Conservation (phyloP, 2,329 filamentous ascomycete genomes). For the Sporothrix dimorphospora region DNA sequence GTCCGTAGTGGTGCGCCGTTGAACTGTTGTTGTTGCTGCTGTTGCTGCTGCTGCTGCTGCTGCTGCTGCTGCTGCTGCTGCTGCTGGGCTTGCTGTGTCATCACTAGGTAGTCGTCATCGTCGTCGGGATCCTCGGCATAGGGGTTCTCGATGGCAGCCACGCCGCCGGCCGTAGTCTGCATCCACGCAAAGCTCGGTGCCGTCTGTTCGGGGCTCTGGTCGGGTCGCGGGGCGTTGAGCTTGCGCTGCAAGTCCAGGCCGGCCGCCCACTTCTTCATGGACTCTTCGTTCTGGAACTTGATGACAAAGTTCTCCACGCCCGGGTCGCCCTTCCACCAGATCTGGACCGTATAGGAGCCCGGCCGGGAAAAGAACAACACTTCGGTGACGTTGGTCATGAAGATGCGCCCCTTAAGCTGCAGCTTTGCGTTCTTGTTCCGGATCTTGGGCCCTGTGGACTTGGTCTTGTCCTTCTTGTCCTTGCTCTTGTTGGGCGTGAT, state of each 20-base stretch:
- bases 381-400: constrained; percentile 98
- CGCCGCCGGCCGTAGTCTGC: constrained; percentile 58
- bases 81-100: constrained; percentile 42
- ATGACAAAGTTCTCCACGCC: constrained; percentile 96
- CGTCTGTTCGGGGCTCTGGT: constrained; percentile 50
- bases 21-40: constrained; percentile 44
- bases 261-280: constrained; percentile 87
- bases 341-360: constrained; percentile 88
- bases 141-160: constrained; percentile 72
- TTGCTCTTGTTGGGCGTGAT: constrained; percentile 81
- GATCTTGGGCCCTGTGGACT: constrained; percentile 58
- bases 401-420: constrained; percentile 94
- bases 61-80: constrained; percentile 43
- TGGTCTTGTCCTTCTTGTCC: constrained; percentile 71
- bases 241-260: constrained; percentile 78
- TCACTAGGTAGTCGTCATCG: constrained; percentile 59
- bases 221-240: constrained; percentile 56
- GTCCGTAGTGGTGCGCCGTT: constrained; percentile 67
- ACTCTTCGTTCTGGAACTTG: constrained; percentile 87
- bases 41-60: constrained; percentile 37
- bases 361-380: constrained; percentile 86
- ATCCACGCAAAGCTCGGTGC: constrained; percentile 83
- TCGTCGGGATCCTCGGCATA: constrained; percentile 70
- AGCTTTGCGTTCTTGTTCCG: constrained; percentile 75
- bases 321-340: constrained; percentile 97